phyloP scores from a whole-genome alignment of 805 yeast genomes.

The Pichia manshurica region DNA sequence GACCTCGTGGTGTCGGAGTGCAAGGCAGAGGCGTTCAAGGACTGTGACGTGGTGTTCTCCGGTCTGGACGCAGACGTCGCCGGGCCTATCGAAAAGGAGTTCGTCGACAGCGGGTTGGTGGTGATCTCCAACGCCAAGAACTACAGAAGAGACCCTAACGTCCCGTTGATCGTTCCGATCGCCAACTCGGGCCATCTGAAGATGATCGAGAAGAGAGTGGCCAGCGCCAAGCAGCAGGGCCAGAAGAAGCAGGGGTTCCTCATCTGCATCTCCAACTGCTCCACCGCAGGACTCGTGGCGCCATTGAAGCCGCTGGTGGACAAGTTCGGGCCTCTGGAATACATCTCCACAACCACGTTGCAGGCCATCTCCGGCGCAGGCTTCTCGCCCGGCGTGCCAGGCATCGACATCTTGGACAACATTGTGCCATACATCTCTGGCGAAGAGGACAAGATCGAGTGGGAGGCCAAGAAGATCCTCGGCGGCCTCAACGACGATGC shows the following conservation, averaged over 20 bases:
- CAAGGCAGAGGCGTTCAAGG: constrained; percentile 65
- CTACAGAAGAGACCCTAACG: constrained; percentile 80
- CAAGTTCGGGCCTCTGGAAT: constrained; percentile 82
- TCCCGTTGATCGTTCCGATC: constrained; percentile 92
- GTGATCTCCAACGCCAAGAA: constrained; percentile 95
- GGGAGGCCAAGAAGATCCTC: constrained; percentile 95
- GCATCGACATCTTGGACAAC: constrained; percentile 91
- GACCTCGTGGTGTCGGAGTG: constrained; percentile 71
- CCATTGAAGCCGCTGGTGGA: constrained; percentile 94
- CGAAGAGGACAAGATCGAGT: constrained; percentile 97
- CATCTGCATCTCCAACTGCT: constrained; percentile 95
- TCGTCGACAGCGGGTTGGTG: constrained; percentile 73
- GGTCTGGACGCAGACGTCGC: constrained; percentile 93
- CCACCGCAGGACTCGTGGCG: constrained; percentile 96
- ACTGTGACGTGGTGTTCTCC: constrained; percentile 91
- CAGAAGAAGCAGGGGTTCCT: constrained; percentile 79
- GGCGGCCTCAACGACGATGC: constrained; percentile 55
- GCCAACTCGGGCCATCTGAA: constrained; percentile 88
- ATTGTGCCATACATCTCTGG: constrained; percentile 92
- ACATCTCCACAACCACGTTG: constrained; percentile 82
- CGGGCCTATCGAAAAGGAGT: constrained; percentile 84
- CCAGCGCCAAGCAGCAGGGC: constrained; percentile 45
- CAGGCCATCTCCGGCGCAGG: constrained; percentile 99
- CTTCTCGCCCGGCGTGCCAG: constrained; percentile 94
- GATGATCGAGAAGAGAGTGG: constrained; percentile 56